Conservation (phyloP, 257 asterid species). For the Plantago ovata region DNA sequence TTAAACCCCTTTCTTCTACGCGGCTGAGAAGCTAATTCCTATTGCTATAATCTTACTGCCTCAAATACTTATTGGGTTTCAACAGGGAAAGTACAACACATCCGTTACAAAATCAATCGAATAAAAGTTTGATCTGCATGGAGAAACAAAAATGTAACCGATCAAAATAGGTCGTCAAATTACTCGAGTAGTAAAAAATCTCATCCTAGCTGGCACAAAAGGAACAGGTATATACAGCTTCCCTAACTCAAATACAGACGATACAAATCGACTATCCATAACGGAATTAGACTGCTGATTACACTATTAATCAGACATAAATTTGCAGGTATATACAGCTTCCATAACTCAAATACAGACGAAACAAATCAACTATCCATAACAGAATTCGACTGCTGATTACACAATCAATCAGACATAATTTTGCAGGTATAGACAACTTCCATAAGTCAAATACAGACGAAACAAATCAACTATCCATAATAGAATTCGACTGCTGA, state of each 20-base stretch:
- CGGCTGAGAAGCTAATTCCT: constrained; percentile 19
- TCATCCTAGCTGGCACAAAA: constrained; percentile 16
- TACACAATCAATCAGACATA: too few relatives aligned
- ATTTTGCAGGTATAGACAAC: too few relatives aligned
- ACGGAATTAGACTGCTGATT: constrained; percentile 1
- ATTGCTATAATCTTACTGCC: constrained; percentile 21
- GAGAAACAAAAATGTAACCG: too few relatives aligned
- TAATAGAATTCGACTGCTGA: too few relatives aligned
- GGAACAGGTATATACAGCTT: constrained; percentile 11
- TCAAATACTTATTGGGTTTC: constrained; percentile 22
- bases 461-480: too few relatives aligned
- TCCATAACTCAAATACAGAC: too few relatives aligned
- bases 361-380: too few relatives aligned
- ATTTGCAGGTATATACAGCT: too few relatives aligned
- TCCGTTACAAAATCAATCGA: constrained; percentile 28
- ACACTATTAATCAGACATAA: constrained; percentile 5
- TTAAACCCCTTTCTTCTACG: constrained; percentile 23
- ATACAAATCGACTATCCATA: constrained; percentile 6
- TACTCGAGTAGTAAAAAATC: constrained; percentile 19
- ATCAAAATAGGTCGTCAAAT: constrained; percentile 15
- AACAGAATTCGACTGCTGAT: too few relatives aligned
- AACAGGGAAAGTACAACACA: constrained; percentile 30
- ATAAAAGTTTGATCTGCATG: constrained; percentile 31
- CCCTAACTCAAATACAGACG: background rate
- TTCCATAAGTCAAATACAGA: too few relatives aligned